Conservation (phyloP, 441 rosid species). For the Erodium texanum region DNA sequence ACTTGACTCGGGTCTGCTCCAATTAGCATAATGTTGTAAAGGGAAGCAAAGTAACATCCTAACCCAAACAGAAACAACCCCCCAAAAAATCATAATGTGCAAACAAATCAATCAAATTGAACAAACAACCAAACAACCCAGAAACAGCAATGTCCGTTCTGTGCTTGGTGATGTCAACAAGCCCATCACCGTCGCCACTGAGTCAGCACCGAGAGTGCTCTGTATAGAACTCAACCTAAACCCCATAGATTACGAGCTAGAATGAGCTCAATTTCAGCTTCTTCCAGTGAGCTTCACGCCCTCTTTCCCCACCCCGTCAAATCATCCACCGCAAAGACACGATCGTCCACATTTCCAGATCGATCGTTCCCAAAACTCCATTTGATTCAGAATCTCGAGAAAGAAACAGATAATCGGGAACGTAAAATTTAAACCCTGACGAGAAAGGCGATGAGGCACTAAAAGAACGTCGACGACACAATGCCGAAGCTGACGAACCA, state of each 20-base stretch:
- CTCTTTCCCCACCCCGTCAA: conserved; percentile 85
- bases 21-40: conserved; percentile 78
- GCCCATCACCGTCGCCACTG: conserved; percentile 69
- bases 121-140: no score
- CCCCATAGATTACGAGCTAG: conserved; percentile 76
- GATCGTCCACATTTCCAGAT: conserved; percentile 45
- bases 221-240: conserved; percentile 85
- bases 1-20: conserved; percentile 77
- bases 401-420: no score
- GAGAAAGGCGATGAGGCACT: no score
- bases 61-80: no score
- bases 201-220: conserved; percentile 73
- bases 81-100: no score
- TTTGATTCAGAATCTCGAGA: no score
- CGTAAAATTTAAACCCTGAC: no score
- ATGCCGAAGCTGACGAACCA: no score
- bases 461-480: no score
- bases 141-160: conserved; percentile 89
- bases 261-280: conserved; percentile 72
- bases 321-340: conserved; percentile 81
- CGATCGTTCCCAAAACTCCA: conserved; percentile 63
- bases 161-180: conserved; percentile 82
- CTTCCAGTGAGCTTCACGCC: conserved; percentile 71
- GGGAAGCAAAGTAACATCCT: conserved; percentile 74
- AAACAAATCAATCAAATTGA: no score